A percentile compares a stretch with the other conserved stretches of the same genome.
Conservation (phyloP, 2,329 filamentous ascomycete genomes). For the Curvularia lunata region DNA sequence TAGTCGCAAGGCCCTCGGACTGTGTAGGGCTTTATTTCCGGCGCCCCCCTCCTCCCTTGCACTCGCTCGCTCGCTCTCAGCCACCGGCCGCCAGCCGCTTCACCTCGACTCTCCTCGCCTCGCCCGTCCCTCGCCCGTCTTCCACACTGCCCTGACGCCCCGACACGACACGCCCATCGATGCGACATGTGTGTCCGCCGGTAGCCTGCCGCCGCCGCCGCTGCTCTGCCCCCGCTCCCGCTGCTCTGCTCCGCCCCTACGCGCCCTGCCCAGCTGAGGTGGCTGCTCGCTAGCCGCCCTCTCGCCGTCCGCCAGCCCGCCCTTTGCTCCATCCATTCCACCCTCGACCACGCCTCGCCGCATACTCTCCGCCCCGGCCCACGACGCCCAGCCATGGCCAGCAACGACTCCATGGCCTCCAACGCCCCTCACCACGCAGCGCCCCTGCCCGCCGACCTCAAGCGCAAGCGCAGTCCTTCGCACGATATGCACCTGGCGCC, state of each 20-base stretch:
- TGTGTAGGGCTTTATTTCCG: too few species aligned
- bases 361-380: constrained; percentile 20
- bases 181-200: constrained; percentile 10
- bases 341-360: constrained; percentile 9
- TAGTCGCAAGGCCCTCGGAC: too few species aligned
- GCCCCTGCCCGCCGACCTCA: constrained; percentile 43
- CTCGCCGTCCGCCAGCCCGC: neutral
- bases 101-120: too few species aligned
- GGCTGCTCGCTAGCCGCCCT: constrained; percentile 31
- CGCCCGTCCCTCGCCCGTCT: too few species aligned
- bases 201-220: constrained; percentile 9
- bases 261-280: constrained; percentile 20
- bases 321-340: constrained; percentile 16
- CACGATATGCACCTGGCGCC: constrained; percentile 45
- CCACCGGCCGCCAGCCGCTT: too few species aligned
- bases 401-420: constrained; percentile 32
- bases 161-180: too few species aligned
- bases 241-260: neutral
- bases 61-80: too few species aligned
- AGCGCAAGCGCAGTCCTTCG: constrained; percentile 57
- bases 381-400: constrained; percentile 33
- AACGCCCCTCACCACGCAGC: constrained; percentile 29
- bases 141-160: too few species aligned
- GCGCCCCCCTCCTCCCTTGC: too few species aligned
- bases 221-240: constrained; percentile 13